A percentile compares a stretch with the other conserved stretches of the same genome.
These are phyloP conservation scores for Areca catechu DNA, from an alignment of 176 grass and related monocot species.

Conservation along the genomic window DNA sequence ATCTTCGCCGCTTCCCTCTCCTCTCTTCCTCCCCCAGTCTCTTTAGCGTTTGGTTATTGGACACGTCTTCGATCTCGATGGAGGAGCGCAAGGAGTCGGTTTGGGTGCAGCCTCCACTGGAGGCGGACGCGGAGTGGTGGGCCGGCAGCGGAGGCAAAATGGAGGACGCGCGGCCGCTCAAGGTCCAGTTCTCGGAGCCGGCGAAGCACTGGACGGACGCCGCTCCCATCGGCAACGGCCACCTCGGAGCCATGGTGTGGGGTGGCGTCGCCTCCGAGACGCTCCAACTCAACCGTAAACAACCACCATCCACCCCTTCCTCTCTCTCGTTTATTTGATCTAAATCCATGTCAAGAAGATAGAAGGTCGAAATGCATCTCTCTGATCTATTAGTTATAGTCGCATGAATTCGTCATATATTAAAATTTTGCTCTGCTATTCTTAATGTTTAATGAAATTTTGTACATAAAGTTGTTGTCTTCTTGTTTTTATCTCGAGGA, in stretches of 20 bases:
- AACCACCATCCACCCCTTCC: background rate
- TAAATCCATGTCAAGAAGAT: too few species aligned
- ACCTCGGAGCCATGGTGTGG: constrained; percentile 80
- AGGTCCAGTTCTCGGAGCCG: constrained; percentile 53
- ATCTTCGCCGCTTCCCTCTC: too few species aligned
- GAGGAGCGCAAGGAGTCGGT: constrained; percentile 44
- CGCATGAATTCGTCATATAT: too few species aligned
- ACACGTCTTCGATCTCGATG: constrained; percentile 3
- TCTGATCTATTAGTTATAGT: too few species aligned
- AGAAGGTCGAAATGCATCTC: too few species aligned
- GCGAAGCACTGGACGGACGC: constrained; percentile 71
- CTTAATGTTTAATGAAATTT: too few species aligned
- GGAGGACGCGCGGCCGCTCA: constrained; percentile 34
- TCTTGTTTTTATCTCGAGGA: too few species aligned
- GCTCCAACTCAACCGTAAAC: constrained; percentile 80
- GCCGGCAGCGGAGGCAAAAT: constrained; percentile 2
- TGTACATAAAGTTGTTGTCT: too few species aligned
- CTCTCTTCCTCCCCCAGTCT: too few species aligned
- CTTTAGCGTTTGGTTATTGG: too few species aligned
- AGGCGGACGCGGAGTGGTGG: constrained; percentile 30
- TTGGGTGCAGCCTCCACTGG: constrained; percentile 40
- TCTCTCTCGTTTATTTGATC: constrained; percentile 1
- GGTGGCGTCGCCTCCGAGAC: constrained; percentile 64
- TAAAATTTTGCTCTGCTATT: too few species aligned
- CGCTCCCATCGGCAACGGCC: constrained; percentile 67